Evolutionary conservation across 2,329 filamentous ascomycete genomes (phyloP).

Genomic region (Neurospora sp.): DNA sequence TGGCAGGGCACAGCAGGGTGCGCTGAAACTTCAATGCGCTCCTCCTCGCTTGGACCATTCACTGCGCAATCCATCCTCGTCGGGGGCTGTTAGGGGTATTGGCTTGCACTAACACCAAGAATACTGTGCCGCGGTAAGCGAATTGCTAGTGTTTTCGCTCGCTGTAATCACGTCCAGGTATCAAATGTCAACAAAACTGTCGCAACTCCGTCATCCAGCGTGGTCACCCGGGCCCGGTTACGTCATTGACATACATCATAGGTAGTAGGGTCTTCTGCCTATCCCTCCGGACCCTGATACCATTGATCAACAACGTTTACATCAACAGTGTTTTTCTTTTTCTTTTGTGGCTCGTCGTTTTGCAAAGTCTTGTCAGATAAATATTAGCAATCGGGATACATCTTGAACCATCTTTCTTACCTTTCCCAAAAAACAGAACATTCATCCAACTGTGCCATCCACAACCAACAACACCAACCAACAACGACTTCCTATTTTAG

Average conservation of each 20-base stretch:
- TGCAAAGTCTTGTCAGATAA: not conserved
- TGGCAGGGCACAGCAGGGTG: not conserved
- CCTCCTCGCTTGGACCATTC: not conserved
- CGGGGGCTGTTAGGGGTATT: not conserved
- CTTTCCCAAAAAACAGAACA: not conserved
- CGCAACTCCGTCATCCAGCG: not conserved
- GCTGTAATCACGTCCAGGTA: not conserved
- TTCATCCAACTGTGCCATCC: not conserved
- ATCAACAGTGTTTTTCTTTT: not conserved
- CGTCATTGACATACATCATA: conserved; percentile 8
- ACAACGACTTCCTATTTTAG: not conserved
- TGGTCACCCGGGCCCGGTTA: conserved; percentile 1
- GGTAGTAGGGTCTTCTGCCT: not conserved
- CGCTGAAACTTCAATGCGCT: not conserved
- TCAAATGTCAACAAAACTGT: not conserved
- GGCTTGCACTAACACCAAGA: not conserved
- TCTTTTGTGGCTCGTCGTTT: not conserved
- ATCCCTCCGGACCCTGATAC: not conserved
- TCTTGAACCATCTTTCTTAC: not conserved
- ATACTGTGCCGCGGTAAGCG: no score
- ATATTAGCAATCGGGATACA: not conserved
- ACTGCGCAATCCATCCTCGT: not conserved
- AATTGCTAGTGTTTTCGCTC: not conserved
- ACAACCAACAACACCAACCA: not conserved
- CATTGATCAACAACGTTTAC: conserved; percentile 1